Base-by-base conservation (phyloP, 2,329 filamentous ascomycete genomes). In the Sclerotinia nivalis region DNA sequence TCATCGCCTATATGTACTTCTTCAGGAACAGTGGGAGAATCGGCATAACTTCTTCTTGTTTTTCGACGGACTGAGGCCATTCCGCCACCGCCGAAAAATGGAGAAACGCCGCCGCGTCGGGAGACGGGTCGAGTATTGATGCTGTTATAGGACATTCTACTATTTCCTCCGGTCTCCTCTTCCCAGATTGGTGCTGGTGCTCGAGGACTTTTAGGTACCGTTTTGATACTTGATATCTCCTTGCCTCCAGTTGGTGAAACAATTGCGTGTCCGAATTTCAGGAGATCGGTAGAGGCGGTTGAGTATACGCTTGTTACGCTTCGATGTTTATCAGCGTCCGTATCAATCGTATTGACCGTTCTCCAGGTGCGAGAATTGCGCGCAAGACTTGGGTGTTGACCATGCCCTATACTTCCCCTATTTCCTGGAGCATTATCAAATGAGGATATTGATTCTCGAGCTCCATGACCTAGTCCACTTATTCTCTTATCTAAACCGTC, bases 11-110 rank as follows among this genome's bases (percentile, higher is more conserved):
- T 69, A 13, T 40, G 37, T 34, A 69, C 66, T 60, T 77, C 75
- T 62, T 75, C 74, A 7, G 74, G 74, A 20, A 76, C 74, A 18
- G 74, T 77, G 12, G 75, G 75, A 4, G 76, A 76, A 55, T 75
- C 74, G 12, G 72, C 71, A 54, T 75, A 76, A 5, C 71, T 71
- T 50, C 68, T 71, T 22, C 72, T 70, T 34, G 74, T 73, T 45
- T 67, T 68, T 25, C 73, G 71, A 70, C 13, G 73, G 72, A 37
- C 28, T 15, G 68, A 69, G 28, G 55, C 61, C 43, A 45, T 62
- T 18, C 55, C 50, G 1, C 70, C 68, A 12, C 75, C 74, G 8
- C 72, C 72, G 49, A 78, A 78, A 70, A 79, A 79, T 9, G 77
- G 76, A 10, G 75, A 75, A 4, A 72, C 72, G 15, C 76, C 76